Evolutionary conservation across 495 filamentous ascomycete species (phyloP).

Genomic region (Aspergillus baeticus): DNA sequence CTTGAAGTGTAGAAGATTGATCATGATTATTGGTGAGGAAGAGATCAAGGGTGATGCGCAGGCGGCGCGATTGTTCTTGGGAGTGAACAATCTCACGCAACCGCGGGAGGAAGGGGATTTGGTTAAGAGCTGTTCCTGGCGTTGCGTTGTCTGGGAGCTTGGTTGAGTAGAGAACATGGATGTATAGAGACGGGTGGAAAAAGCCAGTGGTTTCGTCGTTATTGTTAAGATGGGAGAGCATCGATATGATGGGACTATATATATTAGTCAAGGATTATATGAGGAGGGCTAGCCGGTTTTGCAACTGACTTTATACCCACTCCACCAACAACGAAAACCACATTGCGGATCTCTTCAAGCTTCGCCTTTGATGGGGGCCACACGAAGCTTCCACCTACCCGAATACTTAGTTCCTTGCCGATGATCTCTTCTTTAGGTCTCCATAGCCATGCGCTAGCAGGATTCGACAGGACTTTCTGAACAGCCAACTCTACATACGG

Average conservation of each 20-base stretch:
- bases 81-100: conserved; percentile 40
- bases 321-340: conserved; percentile 77
- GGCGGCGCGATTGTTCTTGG: conserved; percentile 26
- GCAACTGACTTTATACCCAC: conserved; percentile 71
- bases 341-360: conserved; percentile 42
- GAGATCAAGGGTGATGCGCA: conserved; percentile 36
- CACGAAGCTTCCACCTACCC: conserved; percentile 77
- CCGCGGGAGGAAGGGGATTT: conserved; percentile 60
- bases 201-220: conserved; percentile 17
- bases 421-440: conserved; percentile 51
- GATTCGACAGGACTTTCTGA: conserved; percentile 62
- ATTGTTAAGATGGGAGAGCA: conserved; percentile 46
- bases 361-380: conserved; percentile 62
- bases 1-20: conserved; percentile 6
- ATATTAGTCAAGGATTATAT: neutral
- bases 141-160: conserved; percentile 31
- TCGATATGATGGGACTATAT: conserved; percentile 58
- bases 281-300: neutral
- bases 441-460: conserved; percentile 78
- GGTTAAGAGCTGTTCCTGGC: conserved; percentile 50
- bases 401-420: conserved; percentile 56
- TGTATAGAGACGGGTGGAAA: conserved; percentile 20
- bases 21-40: conserved; percentile 34
- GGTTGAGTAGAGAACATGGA: conserved; percentile 47
- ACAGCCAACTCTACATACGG: conserved; percentile 73